phyloP scores from a whole-genome alignment of 148 eudicot species.

The Rhododendron kiyosumense region DNA sequence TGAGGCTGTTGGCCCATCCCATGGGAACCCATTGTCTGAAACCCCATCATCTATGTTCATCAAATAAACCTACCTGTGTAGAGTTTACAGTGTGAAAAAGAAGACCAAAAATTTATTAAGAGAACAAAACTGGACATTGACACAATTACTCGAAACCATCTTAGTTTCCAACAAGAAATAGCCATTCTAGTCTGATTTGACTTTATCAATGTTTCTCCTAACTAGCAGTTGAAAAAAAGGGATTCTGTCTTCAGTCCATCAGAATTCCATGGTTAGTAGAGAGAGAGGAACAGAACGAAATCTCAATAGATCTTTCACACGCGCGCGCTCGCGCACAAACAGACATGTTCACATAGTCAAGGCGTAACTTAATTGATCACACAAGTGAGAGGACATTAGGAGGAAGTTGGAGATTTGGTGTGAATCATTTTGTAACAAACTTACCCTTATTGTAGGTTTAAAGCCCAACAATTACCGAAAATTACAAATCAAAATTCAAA shows the following conservation, averaged over 20 bases:
- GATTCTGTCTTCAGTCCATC: neutral
- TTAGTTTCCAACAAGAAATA: neutral
- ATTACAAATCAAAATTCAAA: neutral
- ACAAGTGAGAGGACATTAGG: neutral
- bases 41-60: constrained; percentile 25
- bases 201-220: neutral
- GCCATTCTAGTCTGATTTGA: neutral
- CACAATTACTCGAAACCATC: neutral
- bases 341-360: neutral
- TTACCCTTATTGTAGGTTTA: neutral
- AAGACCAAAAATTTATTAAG: neutral
- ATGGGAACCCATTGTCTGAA: constrained; percentile 50
- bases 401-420: neutral
- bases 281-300: neutral
- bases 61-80: constrained; percentile 1
- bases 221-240: neutral
- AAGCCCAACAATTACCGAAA: neutral
- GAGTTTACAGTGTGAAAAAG: neutral
- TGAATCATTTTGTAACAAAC: neutral
- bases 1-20: constrained; percentile 31
- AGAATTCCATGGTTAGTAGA: neutral
- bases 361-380: neutral
- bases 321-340: neutral
- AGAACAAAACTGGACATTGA: neutral
- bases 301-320: neutral